Conservation (phyloP, 2,329 filamentous ascomycete genomes). For the Fusarium bactridioides region DNA sequence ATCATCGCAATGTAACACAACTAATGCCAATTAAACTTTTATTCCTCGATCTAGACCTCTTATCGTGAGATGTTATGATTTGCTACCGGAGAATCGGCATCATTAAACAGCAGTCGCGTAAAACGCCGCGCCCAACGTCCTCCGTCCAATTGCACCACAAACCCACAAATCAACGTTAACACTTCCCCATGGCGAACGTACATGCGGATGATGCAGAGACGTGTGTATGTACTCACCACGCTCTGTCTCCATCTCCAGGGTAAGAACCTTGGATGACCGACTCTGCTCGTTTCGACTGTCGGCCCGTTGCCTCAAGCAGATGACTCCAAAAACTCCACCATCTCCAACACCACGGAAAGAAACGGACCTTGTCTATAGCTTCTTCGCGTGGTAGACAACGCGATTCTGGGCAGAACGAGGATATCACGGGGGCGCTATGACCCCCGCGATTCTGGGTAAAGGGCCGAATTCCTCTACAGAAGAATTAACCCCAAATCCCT, state of each 20-base stretch:
- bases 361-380: background rate
- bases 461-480: conserved; percentile 21
- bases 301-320: conserved; percentile 9
- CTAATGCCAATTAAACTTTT: background rate
- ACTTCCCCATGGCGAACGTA: background rate
- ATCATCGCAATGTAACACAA: background rate
- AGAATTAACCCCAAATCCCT: background rate
- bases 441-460: conserved; percentile 31
- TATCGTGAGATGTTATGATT: background rate
- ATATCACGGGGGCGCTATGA: conserved; percentile 24
- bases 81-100: background rate
- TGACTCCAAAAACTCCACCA: conserved; percentile 20
- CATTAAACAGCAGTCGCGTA: background rate
- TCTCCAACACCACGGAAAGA: conserved; percentile 1
- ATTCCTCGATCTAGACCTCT: background rate
- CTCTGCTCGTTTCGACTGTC: background rate
- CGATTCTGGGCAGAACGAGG: conserved; percentile 3
- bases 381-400: conserved; percentile 4
- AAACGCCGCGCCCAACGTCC: background rate
- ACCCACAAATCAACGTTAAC: conserved; percentile 26
- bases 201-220: background rate
- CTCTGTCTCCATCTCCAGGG: background rate
- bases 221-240: background rate
- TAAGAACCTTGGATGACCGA: background rate
- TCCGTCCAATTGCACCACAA: background rate